Evolutionary conservation across 164 flowering plant species (phyloP).

Genomic region (Taxillus chinensis): DNA sequence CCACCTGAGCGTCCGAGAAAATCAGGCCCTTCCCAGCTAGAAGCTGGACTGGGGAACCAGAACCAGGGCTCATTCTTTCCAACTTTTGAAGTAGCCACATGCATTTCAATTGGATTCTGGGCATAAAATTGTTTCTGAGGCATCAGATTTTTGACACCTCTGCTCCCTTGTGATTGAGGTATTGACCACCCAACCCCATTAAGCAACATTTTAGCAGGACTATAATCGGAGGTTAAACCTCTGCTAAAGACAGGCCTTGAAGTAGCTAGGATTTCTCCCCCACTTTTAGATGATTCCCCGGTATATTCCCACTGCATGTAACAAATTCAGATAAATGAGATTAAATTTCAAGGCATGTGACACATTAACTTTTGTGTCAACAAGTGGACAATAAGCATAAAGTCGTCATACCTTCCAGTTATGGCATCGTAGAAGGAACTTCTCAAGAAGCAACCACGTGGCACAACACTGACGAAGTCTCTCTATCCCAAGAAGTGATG

Average conservation of each 20-base stretch:
- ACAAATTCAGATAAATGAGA: constrained; percentile 21
- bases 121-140: constrained; percentile 28
- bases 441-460: constrained; percentile 95
- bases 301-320: constrained; percentile 77
- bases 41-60: constrained; percentile 77
- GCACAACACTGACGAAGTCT: constrained; percentile 88
- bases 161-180: constrained; percentile 75
- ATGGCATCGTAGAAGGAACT: constrained; percentile 62
- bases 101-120: constrained; percentile 22
- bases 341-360: background rate
- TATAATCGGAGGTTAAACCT: constrained; percentile 40
- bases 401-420: constrained; percentile 70
- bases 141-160: constrained; percentile 41
- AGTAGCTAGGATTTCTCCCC: constrained; percentile 28
- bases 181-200: constrained; percentile 95
- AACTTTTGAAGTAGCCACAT: constrained; percentile 18
- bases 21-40: constrained; percentile 77
- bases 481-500: constrained; percentile 94
- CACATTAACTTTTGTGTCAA: background rate
- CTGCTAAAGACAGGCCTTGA: constrained; percentile 31
- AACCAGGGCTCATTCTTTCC: constrained; percentile 74
- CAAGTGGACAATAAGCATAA: constrained; percentile 1
- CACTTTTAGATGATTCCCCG: constrained; percentile 48
- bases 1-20: constrained; percentile 63
- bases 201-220: constrained; percentile 69